Conservation (phyloP, 2,329 filamentous ascomycete genomes). For the Phialemoniopsis sp. region DNA sequence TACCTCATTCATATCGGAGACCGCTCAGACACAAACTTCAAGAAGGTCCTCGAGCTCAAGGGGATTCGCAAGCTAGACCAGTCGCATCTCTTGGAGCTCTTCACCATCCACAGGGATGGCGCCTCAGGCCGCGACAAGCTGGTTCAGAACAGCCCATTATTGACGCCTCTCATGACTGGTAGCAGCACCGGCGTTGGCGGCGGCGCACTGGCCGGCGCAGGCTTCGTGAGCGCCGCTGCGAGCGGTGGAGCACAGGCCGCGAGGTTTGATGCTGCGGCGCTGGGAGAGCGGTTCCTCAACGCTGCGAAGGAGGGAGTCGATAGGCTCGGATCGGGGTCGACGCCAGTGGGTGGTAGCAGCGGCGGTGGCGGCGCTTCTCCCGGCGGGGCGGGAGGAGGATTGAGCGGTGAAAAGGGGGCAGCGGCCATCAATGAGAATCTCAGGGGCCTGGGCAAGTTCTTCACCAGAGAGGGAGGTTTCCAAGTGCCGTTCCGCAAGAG, state of each 20-base stretch:
- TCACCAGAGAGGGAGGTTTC: slow-evolving; percentile 77
- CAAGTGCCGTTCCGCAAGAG: slow-evolving; percentile 69
- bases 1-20: slow-evolving; percentile 97
- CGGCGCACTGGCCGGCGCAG: slow-evolving; percentile 22
- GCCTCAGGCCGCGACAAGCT: slow-evolving; percentile 62
- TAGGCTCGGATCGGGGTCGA: slow-evolving; percentile 71
- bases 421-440: slow-evolving; percentile 89
- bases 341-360: slow-evolving; percentile 33
- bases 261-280: slow-evolving; percentile 13
- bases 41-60: slow-evolving; percentile 93
- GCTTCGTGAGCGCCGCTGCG: background rate
- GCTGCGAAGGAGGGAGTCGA: slow-evolving; percentile 82
- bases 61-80: slow-evolving; percentile 85
- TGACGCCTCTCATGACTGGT: slow-evolving; percentile 59
- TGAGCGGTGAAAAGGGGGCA: too few relatives aligned
- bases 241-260: background rate
- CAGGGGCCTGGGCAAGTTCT: slow-evolving; percentile 95
- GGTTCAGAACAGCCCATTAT: slow-evolving; percentile 63
- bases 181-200: slow-evolving; percentile 11
- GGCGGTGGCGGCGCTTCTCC: slow-evolving; percentile 22
- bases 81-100: slow-evolving; percentile 78
- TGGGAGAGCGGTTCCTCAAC: slow-evolving; percentile 85
- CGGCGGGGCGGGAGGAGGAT: slow-evolving; percentile 17
- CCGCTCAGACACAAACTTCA: slow-evolving; percentile 90
- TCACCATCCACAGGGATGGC: slow-evolving; percentile 74